Conservation (phyloP, 1,139 yeast species). For the Citeromyces siamensis region DNA sequence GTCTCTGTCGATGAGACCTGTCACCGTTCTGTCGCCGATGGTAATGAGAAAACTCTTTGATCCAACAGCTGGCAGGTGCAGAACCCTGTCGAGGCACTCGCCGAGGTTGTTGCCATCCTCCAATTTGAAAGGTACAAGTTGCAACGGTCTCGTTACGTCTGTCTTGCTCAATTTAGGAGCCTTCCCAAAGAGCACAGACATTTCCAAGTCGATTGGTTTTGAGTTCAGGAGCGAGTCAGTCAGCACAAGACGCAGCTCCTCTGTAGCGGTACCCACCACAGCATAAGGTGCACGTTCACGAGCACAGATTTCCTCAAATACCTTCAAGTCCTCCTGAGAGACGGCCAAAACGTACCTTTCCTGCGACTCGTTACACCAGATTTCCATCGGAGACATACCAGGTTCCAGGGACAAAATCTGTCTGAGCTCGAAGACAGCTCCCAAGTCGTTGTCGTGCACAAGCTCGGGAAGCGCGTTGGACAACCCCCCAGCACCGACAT, state of each 20-base stretch:
- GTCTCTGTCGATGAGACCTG: constrained; percentile 95
- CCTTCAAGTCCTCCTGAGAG: constrained; percentile 61
- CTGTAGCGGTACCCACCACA: constrained; percentile 90
- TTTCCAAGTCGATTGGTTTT: constrained; percentile 91
- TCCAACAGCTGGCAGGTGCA: constrained; percentile 89
- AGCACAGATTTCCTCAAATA: constrained; percentile 69
- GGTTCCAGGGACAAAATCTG: constrained; percentile 88
- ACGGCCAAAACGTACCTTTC: constrained; percentile 96
- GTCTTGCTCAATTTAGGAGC: constrained; percentile 89
- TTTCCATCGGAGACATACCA: constrained; percentile 99
- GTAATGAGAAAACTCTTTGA: constrained; percentile 92
- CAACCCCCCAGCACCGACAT: constrained; percentile 99
- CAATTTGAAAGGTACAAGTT: constrained; percentile 32
- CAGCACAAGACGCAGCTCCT: constrained; percentile 71
- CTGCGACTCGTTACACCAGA: constrained; percentile 99
- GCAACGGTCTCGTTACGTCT: constrained; percentile 54
- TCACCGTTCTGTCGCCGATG: constrained; percentile 93
- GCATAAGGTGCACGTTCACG: constrained; percentile 97
- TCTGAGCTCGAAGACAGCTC: constrained; percentile 88
- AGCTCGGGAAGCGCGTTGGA: constrained; percentile 96
- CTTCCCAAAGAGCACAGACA: constrained; percentile 94
- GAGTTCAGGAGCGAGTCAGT: constrained; percentile 65
- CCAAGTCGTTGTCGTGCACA: constrained; percentile 93
- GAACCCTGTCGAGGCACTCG: constrained; percentile 72
- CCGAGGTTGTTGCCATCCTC: constrained; percentile 17